Evolutionary conservation across 257 asterid genomes (phyloP).

Genomic region (Solanum ossicruentum): DNA sequence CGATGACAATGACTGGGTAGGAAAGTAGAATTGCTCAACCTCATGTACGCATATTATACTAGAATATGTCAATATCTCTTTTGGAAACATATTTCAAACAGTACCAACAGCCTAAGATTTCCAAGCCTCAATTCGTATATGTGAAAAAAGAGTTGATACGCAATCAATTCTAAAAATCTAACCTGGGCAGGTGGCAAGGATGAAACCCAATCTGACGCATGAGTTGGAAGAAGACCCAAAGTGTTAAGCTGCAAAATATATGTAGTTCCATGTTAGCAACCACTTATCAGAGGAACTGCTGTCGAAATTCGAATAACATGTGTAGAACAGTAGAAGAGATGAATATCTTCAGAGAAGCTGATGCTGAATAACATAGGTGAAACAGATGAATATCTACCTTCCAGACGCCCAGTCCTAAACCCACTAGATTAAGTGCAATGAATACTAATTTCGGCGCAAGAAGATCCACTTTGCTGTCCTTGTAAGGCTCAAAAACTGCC

Average conservation of each 20-base stretch:
- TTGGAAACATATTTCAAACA: not conserved
- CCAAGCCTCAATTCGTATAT: not conserved
- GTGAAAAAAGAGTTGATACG: not conserved
- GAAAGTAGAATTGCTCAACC: not conserved
- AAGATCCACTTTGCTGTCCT: conserved; percentile 80
- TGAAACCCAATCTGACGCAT: conserved; percentile 94
- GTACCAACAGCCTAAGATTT: not conserved
- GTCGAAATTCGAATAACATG: not conserved
- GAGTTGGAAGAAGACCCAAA: conserved; percentile 97
- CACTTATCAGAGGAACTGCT: not conserved
- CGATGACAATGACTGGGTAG: not conserved
- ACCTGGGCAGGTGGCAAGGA: conserved; percentile 99
- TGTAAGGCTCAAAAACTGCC: conserved; percentile 94
- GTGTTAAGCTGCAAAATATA: conserved; percentile 66
- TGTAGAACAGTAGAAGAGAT: not conserved
- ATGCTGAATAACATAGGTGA: not conserved
- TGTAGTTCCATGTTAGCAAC: not conserved
- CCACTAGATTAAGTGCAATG: conserved; percentile 80
- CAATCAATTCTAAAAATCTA: not conserved
- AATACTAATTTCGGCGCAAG: conserved; percentile 60
- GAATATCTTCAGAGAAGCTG: conserved; percentile 3
- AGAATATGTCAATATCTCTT: not conserved
- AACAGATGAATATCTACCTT: conserved; percentile 43
- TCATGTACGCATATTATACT: not conserved
- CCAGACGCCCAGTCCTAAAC: conserved; percentile 86